Conservation (phyloP, 805 yeast species). For the Myxozyma neotropica region DNA sequence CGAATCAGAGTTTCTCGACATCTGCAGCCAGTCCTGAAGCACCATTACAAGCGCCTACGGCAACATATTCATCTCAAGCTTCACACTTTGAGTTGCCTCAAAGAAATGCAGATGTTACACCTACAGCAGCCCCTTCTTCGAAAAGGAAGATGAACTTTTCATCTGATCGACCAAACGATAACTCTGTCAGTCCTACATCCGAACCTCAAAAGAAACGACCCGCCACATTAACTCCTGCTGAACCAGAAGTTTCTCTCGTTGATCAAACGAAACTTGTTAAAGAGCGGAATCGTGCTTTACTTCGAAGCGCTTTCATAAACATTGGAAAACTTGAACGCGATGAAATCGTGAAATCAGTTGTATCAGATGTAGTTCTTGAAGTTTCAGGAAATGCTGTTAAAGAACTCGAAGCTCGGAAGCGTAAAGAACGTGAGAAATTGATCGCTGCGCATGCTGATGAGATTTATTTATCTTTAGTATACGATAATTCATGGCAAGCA, state of each 20-base stretch:
- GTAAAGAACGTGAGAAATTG: slow-evolving; percentile 31
- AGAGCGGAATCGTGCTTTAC: slow-evolving; percentile 1
- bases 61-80: not conserved
- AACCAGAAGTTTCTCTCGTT: not conserved
- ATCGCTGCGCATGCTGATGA: slow-evolving; percentile 52
- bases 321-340: slow-evolving; percentile 3
- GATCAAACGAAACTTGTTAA: slow-evolving; percentile 1
- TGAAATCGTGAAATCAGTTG: slow-evolving; percentile 14
- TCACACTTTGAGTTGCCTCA: not conserved
- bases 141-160: not conserved
- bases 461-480: slow-evolving; percentile 61
- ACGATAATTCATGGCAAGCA: slow-evolving; percentile 55
- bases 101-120: too few species aligned
- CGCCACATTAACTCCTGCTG: not conserved
- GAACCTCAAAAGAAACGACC: not conserved
- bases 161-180: not conserved
- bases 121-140: not conserved
- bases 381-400: slow-evolving; percentile 23
- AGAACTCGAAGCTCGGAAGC: slow-evolving; percentile 33
- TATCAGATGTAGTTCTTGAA: slow-evolving; percentile 25
- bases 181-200: not conserved
- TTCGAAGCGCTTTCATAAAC: not conserved
- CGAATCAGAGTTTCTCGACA: too few species aligned
- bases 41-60: too few species aligned
- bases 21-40: too few species aligned